phyloP scores from a whole-genome alignment of 2,329 filamentous ascomycete species.

The Penicillium sclerotigenum region DNA sequence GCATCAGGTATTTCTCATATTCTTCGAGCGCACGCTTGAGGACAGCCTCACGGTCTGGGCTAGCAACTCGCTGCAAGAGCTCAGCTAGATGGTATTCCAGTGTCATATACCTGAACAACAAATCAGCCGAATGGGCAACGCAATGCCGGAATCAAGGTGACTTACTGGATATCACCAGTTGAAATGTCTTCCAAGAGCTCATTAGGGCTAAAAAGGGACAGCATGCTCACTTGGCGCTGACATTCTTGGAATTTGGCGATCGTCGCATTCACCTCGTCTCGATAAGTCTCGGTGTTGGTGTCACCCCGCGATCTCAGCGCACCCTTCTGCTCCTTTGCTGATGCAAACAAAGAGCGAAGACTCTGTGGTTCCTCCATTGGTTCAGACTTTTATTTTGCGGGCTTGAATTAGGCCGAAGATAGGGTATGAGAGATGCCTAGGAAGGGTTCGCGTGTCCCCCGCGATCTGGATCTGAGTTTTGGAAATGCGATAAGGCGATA shows the following conservation, averaged over 20 bases:
- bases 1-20: constrained; percentile 75
- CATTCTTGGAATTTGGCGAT: constrained; percentile 72
- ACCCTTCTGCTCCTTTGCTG: constrained; percentile 55
- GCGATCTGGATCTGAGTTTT: constrained; percentile 24
- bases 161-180: constrained; percentile 74
- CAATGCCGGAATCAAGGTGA: background rate
- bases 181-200: constrained; percentile 83
- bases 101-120: constrained; percentile 62
- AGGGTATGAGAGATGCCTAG: background rate
- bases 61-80: constrained; percentile 64
- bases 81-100: constrained; percentile 77
- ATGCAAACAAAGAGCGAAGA: constrained; percentile 53
- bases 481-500: constrained; percentile 15
- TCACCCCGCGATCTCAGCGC: constrained; percentile 63
- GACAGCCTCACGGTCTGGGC: constrained; percentile 60
- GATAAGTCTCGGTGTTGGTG: constrained; percentile 63
- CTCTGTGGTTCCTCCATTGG: constrained; percentile 50
- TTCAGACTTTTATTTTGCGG: constrained; percentile 16
- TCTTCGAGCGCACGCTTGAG: constrained; percentile 63
- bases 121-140: constrained; percentile 19
- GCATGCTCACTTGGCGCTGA: constrained; percentile 62
- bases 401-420: background rate
- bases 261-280: constrained; percentile 63
- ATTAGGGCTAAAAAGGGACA: constrained; percentile 86
- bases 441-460: constrained; percentile 15